Evolutionary conservation across 1,284 basidiomycete genomes (phyloP).

Genomic region (Bjerkandera adusta): DNA sequence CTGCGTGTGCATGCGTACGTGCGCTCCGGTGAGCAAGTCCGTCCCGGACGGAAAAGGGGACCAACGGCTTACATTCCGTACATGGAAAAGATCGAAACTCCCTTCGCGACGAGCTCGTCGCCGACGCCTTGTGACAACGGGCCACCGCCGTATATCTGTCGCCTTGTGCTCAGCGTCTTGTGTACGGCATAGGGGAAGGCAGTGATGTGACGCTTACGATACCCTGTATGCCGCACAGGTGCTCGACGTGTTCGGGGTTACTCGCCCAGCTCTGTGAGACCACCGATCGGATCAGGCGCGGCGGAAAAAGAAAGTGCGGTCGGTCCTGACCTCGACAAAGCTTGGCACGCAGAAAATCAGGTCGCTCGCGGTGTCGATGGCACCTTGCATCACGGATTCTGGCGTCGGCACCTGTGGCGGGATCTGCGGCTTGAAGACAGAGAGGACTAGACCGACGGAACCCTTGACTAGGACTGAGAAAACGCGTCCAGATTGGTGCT

Average conservation of each 20-base stretch:
- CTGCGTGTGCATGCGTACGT: slow-evolving; percentile 4
- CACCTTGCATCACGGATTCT: slow-evolving; percentile 21
- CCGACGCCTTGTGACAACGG: slow-evolving; percentile 27
- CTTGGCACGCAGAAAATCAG: slow-evolving; percentile 25
- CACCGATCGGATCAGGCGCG: slow-evolving; percentile 9
- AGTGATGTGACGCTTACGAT: too few species aligned
- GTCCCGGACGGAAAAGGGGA: not conserved
- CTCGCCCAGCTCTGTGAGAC: slow-evolving; percentile 18
- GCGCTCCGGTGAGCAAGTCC: not conserved
- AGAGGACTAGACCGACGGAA: slow-evolving; percentile 18
- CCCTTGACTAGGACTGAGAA: slow-evolving; percentile 10
- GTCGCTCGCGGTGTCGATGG: slow-evolving; percentile 17
- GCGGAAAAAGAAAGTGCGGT: not conserved
- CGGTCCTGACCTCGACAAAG: slow-evolving; percentile 27
- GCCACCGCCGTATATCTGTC: slow-evolving; percentile 29
- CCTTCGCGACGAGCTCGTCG: slow-evolving; percentile 22
- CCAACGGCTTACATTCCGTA: slow-evolving; percentile 25
- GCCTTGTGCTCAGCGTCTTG: not conserved
- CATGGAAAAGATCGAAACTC: slow-evolving; percentile 20
- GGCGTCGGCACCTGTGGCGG: slow-evolving; percentile 25
- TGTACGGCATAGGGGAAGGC: not conserved
- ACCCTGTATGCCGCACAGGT: slow-evolving; percentile 3
- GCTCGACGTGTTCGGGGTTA: slow-evolving; percentile 14
- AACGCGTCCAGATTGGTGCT: not conserved
- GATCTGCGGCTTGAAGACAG: slow-evolving; percentile 18